Conservation (phyloP, 2,329 filamentous ascomycete species). For the Monosporascus ibericus region DNA sequence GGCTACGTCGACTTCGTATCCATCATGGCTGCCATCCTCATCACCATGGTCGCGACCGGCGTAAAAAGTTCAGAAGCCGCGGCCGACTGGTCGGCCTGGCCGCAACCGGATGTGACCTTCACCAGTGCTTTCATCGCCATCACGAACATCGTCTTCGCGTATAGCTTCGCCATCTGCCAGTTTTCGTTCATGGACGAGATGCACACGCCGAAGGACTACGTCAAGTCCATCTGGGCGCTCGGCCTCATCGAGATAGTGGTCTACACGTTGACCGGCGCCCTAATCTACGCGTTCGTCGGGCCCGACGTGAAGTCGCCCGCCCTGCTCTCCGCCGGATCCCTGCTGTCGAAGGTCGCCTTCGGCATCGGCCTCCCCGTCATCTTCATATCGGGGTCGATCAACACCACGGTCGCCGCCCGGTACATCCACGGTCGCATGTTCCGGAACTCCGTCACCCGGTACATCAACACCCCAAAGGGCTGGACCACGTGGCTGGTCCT, state of each 20-base stretch:
- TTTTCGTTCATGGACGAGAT: constrained; percentile 33
- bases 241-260: constrained; percentile 49
- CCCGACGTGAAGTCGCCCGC: constrained; percentile 52
- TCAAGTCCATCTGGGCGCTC: constrained; percentile 41
- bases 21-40: constrained; percentile 50
- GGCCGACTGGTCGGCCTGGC: constrained; percentile 27
- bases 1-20: constrained; percentile 54
- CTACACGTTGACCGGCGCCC: constrained; percentile 53
- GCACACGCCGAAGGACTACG: constrained; percentile 33
- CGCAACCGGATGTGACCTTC: constrained; percentile 30
- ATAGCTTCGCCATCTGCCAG: constrained; percentile 36
- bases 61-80: constrained; percentile 23
- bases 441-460: constrained; percentile 22
- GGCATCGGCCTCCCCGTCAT: constrained; percentile 59
- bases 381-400: constrained; percentile 58
- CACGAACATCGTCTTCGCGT: constrained; percentile 59
- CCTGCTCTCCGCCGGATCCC: constrained; percentile 47
- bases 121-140: constrained; percentile 46
- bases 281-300: constrained; percentile 59
- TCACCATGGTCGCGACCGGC: constrained; percentile 54
- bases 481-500: constrained; percentile 51
- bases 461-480: constrained; percentile 28
- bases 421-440: constrained; percentile 29
- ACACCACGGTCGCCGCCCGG: constrained; percentile 47
- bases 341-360: constrained; percentile 54